Evolutionary conservation across 2,329 filamentous ascomycete genomes (phyloP).

Genomic region (Chalaropsis thielavioides): DNA sequence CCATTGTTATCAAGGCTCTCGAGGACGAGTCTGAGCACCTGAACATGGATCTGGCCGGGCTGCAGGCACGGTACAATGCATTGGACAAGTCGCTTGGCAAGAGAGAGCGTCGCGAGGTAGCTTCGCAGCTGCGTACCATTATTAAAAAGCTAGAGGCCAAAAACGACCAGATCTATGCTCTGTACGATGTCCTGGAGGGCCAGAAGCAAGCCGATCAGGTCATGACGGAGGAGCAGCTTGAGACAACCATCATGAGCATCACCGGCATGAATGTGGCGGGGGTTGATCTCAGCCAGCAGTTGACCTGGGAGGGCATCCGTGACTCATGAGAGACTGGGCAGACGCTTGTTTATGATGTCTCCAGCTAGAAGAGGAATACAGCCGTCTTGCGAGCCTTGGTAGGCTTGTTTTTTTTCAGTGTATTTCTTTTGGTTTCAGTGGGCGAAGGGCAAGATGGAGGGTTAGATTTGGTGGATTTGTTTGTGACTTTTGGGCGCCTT

Average conservation of each 20-base stretch:
- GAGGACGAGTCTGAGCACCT: conserved; percentile 68
- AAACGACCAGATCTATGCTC: conserved; percentile 63
- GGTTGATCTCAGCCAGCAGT: conserved; percentile 29
- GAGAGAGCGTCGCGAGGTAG: conserved; percentile 47
- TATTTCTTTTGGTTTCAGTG: conserved; percentile 5
- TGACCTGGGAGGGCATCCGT: conserved; percentile 31
- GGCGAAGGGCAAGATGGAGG: neutral
- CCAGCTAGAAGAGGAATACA: neutral
- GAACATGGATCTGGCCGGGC: conserved; percentile 50
- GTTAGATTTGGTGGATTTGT: neutral
- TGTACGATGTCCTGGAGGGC: conserved; percentile 73
- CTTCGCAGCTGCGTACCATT: conserved; percentile 45
- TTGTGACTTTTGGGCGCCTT: conserved; percentile 9
- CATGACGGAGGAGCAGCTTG: conserved; percentile 48
- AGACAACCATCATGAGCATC: conserved; percentile 47
- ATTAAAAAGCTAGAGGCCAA: conserved; percentile 55
- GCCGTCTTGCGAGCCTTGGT: neutral
- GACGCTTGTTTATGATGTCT: neutral
- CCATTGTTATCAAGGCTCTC: conserved; percentile 68
- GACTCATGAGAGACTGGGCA: conserved; percentile 19
- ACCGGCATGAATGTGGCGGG: conserved; percentile 30
- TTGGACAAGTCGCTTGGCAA: conserved; percentile 53
- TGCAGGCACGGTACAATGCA: conserved; percentile 47
- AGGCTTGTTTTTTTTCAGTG: conserved; percentile 8
- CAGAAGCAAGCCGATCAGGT: conserved; percentile 52